Percentiles rank a stretch among this genome's conserved stretches.
Evolutionary conservation across 306 rosid genomes (phyloP).

Genomic region (Cucurbita moschata): DNA sequence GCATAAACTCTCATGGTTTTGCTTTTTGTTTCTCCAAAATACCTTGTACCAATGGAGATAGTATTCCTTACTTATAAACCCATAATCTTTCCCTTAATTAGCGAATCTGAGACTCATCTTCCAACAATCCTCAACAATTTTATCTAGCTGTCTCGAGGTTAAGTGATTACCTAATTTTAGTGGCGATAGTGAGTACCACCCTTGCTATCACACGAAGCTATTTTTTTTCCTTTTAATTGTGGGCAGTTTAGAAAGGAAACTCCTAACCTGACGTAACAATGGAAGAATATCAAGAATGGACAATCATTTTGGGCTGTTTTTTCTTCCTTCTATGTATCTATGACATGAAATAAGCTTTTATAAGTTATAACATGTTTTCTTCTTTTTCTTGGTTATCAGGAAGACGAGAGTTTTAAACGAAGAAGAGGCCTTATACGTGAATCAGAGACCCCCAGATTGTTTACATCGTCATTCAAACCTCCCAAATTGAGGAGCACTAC

Average conservation of each 20-base stretch:
- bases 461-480: constrained; percentile 59
- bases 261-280: background rate
- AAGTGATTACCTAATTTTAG: background rate
- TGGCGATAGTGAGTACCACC: background rate
- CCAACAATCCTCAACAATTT: too few species aligned
- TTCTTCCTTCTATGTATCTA: background rate
- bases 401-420: constrained; percentile 39
- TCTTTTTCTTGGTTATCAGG: constrained; percentile 25
- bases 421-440: constrained; percentile 14
- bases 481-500: constrained; percentile 53
- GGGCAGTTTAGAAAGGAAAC: too few species aligned
- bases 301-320: background rate
- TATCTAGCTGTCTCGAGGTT: background rate
- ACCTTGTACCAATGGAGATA: too few species aligned
- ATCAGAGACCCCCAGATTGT: constrained; percentile 38
- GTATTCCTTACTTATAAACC: too few species aligned
- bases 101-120: too few species aligned
- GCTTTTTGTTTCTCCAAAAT: too few species aligned
- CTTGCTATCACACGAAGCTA: background rate
- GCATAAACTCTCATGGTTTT: too few species aligned
- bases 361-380: background rate
- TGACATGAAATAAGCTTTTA: background rate
- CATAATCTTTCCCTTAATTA: too few species aligned
- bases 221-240: too few species aligned
- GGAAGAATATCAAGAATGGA: background rate